Evolutionary conservation across 139 green algal genomes (phyloP).

Genomic region (Auxenochlorella protothecoides): DNA sequence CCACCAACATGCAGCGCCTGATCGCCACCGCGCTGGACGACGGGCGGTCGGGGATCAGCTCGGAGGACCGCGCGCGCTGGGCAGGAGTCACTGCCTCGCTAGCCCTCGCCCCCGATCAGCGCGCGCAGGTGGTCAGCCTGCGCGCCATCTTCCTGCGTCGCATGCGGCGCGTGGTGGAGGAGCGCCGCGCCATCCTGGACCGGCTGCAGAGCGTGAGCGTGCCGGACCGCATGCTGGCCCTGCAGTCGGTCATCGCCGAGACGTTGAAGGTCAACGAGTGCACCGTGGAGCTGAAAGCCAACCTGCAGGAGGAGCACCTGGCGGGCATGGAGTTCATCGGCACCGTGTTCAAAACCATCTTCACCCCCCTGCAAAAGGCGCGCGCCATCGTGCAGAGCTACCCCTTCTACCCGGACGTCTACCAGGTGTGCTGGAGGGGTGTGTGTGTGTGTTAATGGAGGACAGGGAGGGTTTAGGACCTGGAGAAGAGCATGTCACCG

Average conservation of each 20-base stretch:
- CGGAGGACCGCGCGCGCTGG: slow-evolving; percentile 23
- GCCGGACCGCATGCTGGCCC: slow-evolving; percentile 24
- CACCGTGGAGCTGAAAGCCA: slow-evolving; percentile 25
- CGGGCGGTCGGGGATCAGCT: slow-evolving; percentile 18
- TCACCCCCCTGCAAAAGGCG: slow-evolving; percentile 27
- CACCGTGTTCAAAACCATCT: slow-evolving; percentile 36
- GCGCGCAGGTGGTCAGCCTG: slow-evolving; percentile 18
- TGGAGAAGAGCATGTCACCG: too few relatives aligned
- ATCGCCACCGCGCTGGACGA: slow-evolving; percentile 28
- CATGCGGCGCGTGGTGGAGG: slow-evolving; percentile 26
- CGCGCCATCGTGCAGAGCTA: slow-evolving; percentile 32
- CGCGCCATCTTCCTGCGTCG: slow-evolving; percentile 24
- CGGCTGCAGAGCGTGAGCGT: slow-evolving; percentile 27
- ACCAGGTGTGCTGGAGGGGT: slow-evolving; percentile 7
- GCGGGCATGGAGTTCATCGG: slow-evolving; percentile 35
- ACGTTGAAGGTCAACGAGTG: slow-evolving; percentile 34
- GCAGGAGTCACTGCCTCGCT: slow-evolving; percentile 9
- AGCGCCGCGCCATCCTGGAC: slow-evolving; percentile 19
- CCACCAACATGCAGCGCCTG: slow-evolving; percentile 35
- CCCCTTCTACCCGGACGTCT: slow-evolving; percentile 36
- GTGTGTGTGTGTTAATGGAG: too few relatives aligned
- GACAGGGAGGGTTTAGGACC: too few relatives aligned
- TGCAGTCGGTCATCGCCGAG: slow-evolving; percentile 28
- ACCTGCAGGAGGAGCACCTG: slow-evolving; percentile 36
- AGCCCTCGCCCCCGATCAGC: slow-evolving; percentile 22